These are phyloP conservation scores for Pseudogymnoascus verrucosus DNA, from an alignment of 2,329 filamentous ascomycete species.

Conservation along the genomic window DNA sequence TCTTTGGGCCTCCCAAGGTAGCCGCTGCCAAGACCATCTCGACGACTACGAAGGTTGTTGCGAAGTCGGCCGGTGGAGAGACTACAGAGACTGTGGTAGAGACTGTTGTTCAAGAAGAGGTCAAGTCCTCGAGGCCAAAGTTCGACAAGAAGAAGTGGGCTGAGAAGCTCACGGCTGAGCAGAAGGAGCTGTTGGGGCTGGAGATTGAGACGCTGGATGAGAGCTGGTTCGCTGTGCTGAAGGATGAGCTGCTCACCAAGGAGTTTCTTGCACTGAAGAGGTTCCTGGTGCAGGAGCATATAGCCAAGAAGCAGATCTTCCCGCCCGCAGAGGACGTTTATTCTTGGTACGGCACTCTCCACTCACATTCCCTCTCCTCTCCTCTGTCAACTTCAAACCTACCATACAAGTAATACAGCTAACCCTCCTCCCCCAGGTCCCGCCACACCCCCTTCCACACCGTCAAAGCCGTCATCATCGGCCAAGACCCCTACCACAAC, in stretches of 20 bases:
- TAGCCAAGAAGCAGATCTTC: conserved; percentile 69
- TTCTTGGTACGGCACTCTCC: conserved; percentile 60
- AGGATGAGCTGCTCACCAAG: conserved; percentile 70
- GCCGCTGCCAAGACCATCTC: conserved; percentile 18
- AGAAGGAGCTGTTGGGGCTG: conserved; percentile 71
- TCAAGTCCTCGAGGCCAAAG: conserved; percentile 31
- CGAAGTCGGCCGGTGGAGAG: not conserved
- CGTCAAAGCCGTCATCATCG: conserved; percentile 88
- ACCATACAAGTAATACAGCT: conserved; percentile 16
- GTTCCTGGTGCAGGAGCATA: conserved; percentile 73
- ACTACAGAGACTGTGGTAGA: conserved; percentile 11
- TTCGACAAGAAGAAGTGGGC: conserved; percentile 92
- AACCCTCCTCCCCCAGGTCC: too few relatives aligned
- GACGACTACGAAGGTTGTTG: conserved; percentile 24
- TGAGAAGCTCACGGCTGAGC: conserved; percentile 68
- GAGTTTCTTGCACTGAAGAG: conserved; percentile 83
- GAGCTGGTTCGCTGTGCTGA: conserved; percentile 83
- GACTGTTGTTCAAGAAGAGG: conserved; percentile 13
- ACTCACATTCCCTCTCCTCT: not conserved
- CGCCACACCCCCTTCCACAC: conserved; percentile 80
- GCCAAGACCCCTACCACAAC: conserved; percentile 97
- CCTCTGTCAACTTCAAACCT: conserved; percentile 7
- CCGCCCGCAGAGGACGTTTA: conserved; percentile 86
- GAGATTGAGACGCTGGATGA: conserved; percentile 90
- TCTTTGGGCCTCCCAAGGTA: conserved; percentile 62